A percentile compares a stretch with the other conserved stretches of the same genome.
These are phyloP conservation scores for Dichotomopilus funicola DNA, from an alignment of 2,329 filamentous ascomycete genomes.

Conservation along the genomic window DNA sequence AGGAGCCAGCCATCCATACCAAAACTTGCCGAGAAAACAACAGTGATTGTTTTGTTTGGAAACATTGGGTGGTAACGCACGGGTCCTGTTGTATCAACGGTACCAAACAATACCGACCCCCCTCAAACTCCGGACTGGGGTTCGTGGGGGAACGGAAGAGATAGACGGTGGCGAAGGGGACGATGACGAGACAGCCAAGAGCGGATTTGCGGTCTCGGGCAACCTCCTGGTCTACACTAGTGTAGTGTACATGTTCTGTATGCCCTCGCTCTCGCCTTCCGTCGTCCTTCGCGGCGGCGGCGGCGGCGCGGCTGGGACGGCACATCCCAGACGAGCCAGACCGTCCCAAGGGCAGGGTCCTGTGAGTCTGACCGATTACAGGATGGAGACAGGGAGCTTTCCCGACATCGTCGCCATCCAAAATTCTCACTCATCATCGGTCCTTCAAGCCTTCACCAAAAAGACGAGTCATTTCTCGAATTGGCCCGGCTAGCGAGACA, in stretches of 20 bases:
- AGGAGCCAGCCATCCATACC: too few relatives aligned
- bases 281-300: slow-evolving; percentile 15
- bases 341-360: background rate
- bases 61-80: slow-evolving; percentile 9
- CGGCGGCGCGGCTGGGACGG: slow-evolving; percentile 13
- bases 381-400: slow-evolving; percentile 12
- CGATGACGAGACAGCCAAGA: background rate
- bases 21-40: slow-evolving; percentile 1
- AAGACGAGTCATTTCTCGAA: slow-evolving; percentile 17
- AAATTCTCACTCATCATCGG: too few relatives aligned
- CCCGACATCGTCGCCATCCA: too few relatives aligned
- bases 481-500: background rate
- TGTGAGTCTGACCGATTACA: slow-evolving; percentile 10
- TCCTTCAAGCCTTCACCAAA: slow-evolving; percentile 1
- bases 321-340: background rate
- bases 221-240: background rate
- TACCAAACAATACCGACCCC: background rate
- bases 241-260: background rate
- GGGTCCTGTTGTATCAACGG: background rate
- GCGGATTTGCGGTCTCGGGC: background rate
- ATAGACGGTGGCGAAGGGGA: background rate
- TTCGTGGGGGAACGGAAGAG: background rate
- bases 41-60: background rate
- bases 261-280: slow-evolving; percentile 7
- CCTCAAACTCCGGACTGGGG: too few relatives aligned